phyloP scores from a whole-genome alignment of 768 basidiomycete species.

The Rhodocollybia butyracea region DNA sequence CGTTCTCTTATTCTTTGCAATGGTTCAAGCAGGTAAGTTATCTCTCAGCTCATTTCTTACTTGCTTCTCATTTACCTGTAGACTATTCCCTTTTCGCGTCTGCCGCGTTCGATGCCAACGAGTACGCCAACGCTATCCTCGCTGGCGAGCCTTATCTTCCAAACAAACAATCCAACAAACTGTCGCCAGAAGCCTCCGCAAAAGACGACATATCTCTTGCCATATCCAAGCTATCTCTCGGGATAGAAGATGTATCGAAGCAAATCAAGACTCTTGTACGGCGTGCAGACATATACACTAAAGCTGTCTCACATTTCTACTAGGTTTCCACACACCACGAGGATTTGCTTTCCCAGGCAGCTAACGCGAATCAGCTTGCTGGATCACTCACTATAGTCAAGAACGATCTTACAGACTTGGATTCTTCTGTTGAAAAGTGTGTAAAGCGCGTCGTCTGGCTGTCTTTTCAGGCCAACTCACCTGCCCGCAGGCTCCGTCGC shows the following conservation, averaged over 20 bases:
- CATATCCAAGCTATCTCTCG: conserved; percentile 81
- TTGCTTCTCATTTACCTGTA: neutral
- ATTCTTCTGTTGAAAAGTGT: conserved; percentile 74
- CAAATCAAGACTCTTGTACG: conserved; percentile 84
- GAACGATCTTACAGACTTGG: conserved; percentile 69
- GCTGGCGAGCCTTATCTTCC: conserved; percentile 76
- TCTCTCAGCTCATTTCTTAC: neutral
- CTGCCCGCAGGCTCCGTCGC: conserved; percentile 57
- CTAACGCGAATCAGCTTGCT: conserved; percentile 67
- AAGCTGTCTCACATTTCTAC: neutral
- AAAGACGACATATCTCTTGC: conserved; percentile 90
- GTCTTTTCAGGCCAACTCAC: conserved; percentile 15
- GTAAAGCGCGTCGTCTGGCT: conserved; percentile 21
- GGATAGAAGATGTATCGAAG: conserved; percentile 88
- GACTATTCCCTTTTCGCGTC: conserved; percentile 77
- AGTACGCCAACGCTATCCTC: conserved; percentile 88
- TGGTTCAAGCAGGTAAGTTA: neutral
- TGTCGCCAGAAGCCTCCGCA: conserved; percentile 47
- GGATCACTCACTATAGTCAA: conserved; percentile 67
- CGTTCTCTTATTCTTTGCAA: too few species aligned
- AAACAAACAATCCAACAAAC: conserved; percentile 24
- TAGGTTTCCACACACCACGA: conserved; percentile 85
- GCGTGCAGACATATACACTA: conserved; percentile 2
- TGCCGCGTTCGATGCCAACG: conserved; percentile 78
- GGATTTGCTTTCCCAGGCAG: conserved; percentile 77